Evolutionary conservation across 2,329 filamentous ascomycete genomes (phyloP), one percentile per base, ranked within the genome.

Genomic region (Colletotrichum somersetense): DNA sequence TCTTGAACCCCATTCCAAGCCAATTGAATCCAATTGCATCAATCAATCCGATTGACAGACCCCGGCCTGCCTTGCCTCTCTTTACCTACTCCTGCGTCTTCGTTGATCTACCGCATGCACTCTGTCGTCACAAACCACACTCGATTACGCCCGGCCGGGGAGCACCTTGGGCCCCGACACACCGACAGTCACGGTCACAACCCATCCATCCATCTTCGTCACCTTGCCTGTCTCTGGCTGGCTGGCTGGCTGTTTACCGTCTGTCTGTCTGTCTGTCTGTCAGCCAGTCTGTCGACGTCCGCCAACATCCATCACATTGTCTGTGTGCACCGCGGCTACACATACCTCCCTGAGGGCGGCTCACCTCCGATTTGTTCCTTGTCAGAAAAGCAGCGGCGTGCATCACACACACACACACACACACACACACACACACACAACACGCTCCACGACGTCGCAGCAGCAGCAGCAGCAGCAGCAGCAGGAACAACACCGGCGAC

Each of bases 361-460:
- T 38, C 52, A 20, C 38, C 53, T 23, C 66, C 66, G 53, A 64
- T 38, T 48, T 69, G 69, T 72, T 59, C 53, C 46, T 55, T 68
- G 58, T 38, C 46, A 53, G 48, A 44, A 46, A 38, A 23, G 48
- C 10, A n/a, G 35, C 30, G 65, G 65, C 66, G 53, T 50, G 30
- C 30, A 46, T 38, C 14, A n/a, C 26, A 48, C 12, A 50, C 26
- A 30, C 26, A 30, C 26, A 30, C 26, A 30, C 26, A 30, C 26
- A 2, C 26, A 35, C 35, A 7, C 38, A 42, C n/a, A n/a, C n/a
- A n/a, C n/a, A n/a, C n/a, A n/a, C n/a, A n/a, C n/a, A n/a, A 62
- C 59, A 14, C 30, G 30, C 42, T 50, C 59, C 44, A 50, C 44
- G 33, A 33, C 44, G 33, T 35, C 23, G 30, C 30, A 33, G 18